phyloP scores from a whole-genome alignment of 164 flowering plant species.

The Malania oleifera region DNA sequence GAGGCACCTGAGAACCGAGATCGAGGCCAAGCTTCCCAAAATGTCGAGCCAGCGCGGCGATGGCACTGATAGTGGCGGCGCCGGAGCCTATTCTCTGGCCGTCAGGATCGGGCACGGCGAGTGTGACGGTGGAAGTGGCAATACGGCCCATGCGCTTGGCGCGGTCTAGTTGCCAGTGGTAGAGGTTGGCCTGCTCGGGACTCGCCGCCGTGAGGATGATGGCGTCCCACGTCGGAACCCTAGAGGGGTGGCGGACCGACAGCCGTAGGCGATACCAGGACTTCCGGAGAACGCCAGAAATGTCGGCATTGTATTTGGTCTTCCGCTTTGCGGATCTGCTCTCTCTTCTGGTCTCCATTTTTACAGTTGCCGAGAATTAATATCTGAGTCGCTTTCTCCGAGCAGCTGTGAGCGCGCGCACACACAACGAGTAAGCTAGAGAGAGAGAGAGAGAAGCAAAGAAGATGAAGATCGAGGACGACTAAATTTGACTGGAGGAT shows the following conservation, averaged over 20 bases:
- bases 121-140: constrained; percentile 66
- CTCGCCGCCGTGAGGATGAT: constrained; percentile 93
- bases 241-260: constrained; percentile 73
- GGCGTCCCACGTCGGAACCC: constrained; percentile 99
- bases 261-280: constrained; percentile 86
- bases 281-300: constrained; percentile 46
- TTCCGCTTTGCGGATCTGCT: constrained; percentile 8
- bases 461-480: neutral
- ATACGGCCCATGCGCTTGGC: constrained; percentile 91
- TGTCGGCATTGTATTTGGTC: constrained; percentile 32
- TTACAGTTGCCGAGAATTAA: too few relatives aligned
- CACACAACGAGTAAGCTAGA: neutral
- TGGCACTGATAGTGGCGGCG: constrained; percentile 89
- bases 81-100: constrained; percentile 98
- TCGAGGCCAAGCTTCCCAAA: constrained; percentile 17
- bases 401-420: too few relatives aligned
- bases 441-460: neutral
- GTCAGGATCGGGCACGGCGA: constrained; percentile 89
- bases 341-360: constrained; percentile 19
- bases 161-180: constrained; percentile 84
- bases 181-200: constrained; percentile 91
- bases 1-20: constrained; percentile 9
- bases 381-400: too few relatives aligned
- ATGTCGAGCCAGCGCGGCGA: constrained; percentile 49
- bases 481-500: too few relatives aligned